A percentile compares a stretch with the other conserved stretches of the same genome.
Conservation (phyloP, 768 basidiomycete species). For the Tylopilus sp. region DNA sequence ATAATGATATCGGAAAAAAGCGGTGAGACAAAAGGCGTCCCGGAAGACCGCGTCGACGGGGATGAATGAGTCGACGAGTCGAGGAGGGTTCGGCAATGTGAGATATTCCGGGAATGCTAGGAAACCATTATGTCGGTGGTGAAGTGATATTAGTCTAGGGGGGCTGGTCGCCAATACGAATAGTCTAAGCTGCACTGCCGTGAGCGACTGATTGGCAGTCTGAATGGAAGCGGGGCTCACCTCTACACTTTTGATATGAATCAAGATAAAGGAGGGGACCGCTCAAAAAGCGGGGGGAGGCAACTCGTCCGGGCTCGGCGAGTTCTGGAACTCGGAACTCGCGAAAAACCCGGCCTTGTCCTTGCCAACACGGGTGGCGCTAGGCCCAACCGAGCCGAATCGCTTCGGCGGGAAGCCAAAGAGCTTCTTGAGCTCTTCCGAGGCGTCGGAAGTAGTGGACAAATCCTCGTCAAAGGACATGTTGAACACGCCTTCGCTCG, state of each 20-base stretch:
- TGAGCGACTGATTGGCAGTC: background rate
- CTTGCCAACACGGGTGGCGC: slow-evolving; percentile 23
- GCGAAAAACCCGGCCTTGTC: slow-evolving; percentile 60
- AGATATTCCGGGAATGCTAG: slow-evolving; percentile 25
- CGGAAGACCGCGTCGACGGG: slow-evolving; percentile 17
- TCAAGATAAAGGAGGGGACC: slow-evolving; percentile 34
- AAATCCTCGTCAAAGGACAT: slow-evolving; percentile 72
- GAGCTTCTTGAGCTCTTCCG: slow-evolving; percentile 37
- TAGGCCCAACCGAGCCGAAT: slow-evolving; percentile 29
- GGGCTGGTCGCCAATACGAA: slow-evolving; percentile 36
- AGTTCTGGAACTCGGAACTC: slow-evolving; percentile 83
- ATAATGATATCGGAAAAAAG: slow-evolving; percentile 41
- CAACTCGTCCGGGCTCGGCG: slow-evolving; percentile 78
- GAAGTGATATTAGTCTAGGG: slow-evolving; percentile 37
- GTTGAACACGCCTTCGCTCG: slow-evolving; percentile 72
- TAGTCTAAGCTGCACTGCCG: slow-evolving; percentile 32
- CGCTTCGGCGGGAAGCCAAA: slow-evolving; percentile 31
- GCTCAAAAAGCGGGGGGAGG: slow-evolving; percentile 60
- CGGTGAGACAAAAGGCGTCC: slow-evolving; percentile 23
- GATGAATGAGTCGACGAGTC: slow-evolving; percentile 1
- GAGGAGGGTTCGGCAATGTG: slow-evolving; percentile 19
- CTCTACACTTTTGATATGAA: slow-evolving; percentile 38
- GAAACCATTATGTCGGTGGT: slow-evolving; percentile 27
- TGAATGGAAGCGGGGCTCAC: slow-evolving; percentile 21
- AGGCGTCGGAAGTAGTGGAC: slow-evolving; percentile 39